Conservation (phyloP, 208 protist species). For the Wallacemonas sp. region DNA sequence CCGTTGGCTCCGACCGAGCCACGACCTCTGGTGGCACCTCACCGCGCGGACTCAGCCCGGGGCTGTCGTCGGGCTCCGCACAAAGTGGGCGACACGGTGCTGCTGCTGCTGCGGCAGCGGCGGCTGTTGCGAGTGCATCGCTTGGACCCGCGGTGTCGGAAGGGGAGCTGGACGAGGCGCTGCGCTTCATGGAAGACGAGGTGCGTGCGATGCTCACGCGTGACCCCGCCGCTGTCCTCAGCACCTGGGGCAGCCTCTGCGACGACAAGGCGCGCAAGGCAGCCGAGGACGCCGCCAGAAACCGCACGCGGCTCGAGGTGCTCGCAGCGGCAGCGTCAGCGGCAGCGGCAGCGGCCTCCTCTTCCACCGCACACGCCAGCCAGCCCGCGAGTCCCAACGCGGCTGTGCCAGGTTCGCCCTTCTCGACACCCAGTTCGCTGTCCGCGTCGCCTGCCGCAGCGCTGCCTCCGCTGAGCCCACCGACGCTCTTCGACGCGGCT, state of each 20-base stretch:
- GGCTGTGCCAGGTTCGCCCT: background rate
- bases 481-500: conserved; percentile 5
- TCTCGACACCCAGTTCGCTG: too few species aligned
- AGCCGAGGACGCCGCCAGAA: conserved; percentile 9
- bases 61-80: too few species aligned
- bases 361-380: background rate
- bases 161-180: conserved; percentile 19
- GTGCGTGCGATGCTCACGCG: conserved; percentile 14
- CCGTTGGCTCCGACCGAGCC: too few species aligned
- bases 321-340: background rate
- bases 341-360: background rate
- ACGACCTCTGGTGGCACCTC: too few species aligned
- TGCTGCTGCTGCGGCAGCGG: background rate
- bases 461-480: background rate
- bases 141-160: background rate
- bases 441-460: too few species aligned
- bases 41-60: background rate
- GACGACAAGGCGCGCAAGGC: conserved; percentile 9
- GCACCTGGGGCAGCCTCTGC: conserved; percentile 30
- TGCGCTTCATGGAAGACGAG: conserved; percentile 36
- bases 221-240: conserved; percentile 19
- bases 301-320: background rate
- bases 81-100: too few species aligned
- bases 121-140: conserved; percentile 5
- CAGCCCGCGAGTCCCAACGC: background rate